Evolutionary conservation across 306 rosid genomes (phyloP), one percentile per base, ranked within the genome.

Genomic region (Hippophae gyantsensis): DNA sequence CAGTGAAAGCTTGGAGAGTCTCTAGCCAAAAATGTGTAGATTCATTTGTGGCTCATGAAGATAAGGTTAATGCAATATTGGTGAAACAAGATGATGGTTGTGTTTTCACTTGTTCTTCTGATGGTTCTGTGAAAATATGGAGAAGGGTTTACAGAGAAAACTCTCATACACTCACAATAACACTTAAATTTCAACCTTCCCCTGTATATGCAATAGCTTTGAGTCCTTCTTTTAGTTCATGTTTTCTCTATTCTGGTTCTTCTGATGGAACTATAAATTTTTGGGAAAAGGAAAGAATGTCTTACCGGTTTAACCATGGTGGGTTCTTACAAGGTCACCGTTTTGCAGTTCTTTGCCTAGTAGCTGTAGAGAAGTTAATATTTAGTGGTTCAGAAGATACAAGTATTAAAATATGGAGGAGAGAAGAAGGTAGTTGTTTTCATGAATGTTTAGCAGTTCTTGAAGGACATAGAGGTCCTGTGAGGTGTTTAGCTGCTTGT

Each of bases 371-470:
- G 77, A 82, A 68, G 67, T 52, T 84, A 74, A 59, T 87, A 13
- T 84, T 87, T 23, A 87, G 89, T 18, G 95, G 95, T 0, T 87
- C 93, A 0, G 93, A 87, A 68, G 95, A 87, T 11, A 84, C 95
- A 0, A 84, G 87, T 0, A 82, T 84, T 57, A 64, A 87, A 68
- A 77, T 82, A 8, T 87, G 95, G 95, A 72, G 69, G 44, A 84
- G 89, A 62, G 87, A 76, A 45, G 82, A 80, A 60, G 85, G 78
- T 8, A 75, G 81, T 43, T 84, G 79, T 44, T 80, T 79, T 61
- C 95, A 84, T 69, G 89, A 87, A 57, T 84, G 92, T 64, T 67
- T 84, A 68, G 79, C 77, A 0, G 89, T 87, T 55, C 56, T 87
- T 43, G 92, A 87, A 43, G 93, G 95, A 6, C 95, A 87, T 12